phyloP scores from a whole-genome alignment of 208 protist genomes.

The Acanthamoeba lenticulata region DNA sequence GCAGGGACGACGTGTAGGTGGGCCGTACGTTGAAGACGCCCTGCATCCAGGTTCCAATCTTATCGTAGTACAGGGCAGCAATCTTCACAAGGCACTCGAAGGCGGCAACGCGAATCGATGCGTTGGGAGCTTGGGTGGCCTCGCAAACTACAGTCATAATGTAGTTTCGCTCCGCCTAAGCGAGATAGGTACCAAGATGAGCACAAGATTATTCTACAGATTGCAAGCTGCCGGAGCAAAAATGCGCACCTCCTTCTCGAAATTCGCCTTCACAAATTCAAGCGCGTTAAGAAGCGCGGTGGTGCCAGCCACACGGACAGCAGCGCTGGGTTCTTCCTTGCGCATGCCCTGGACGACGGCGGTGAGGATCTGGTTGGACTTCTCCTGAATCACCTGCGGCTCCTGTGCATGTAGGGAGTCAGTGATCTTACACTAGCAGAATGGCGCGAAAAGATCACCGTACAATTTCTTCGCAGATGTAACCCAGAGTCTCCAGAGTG shows the following conservation, averaged over 20 bases:
- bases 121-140: conserved; percentile 73
- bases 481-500: conserved; percentile 95
- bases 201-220: background rate
- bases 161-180: conserved; percentile 88
- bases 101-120: conserved; percentile 85
- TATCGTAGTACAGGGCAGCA: conserved; percentile 95
- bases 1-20: background rate
- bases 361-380: conserved; percentile 92
- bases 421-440: background rate
- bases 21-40: conserved; percentile 80
- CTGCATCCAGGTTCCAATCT: conserved; percentile 93
- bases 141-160: conserved; percentile 93
- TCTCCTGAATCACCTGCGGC: conserved; percentile 67
- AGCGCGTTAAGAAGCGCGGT: conserved; percentile 95
- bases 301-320: conserved; percentile 92
- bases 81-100: conserved; percentile 96
- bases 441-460: conserved; percentile 56
- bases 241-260: conserved; percentile 87
- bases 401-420: conserved; percentile 58
- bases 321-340: conserved; percentile 82
- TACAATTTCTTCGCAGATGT: conserved; percentile 96
- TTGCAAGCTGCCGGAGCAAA: background rate
- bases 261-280: conserved; percentile 95
- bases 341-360: conserved; percentile 92
- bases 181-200: background rate